Base-by-base conservation (phyloP, 2,329 filamentous ascomycete species). In the Chaetothyriales sp. region DNA sequence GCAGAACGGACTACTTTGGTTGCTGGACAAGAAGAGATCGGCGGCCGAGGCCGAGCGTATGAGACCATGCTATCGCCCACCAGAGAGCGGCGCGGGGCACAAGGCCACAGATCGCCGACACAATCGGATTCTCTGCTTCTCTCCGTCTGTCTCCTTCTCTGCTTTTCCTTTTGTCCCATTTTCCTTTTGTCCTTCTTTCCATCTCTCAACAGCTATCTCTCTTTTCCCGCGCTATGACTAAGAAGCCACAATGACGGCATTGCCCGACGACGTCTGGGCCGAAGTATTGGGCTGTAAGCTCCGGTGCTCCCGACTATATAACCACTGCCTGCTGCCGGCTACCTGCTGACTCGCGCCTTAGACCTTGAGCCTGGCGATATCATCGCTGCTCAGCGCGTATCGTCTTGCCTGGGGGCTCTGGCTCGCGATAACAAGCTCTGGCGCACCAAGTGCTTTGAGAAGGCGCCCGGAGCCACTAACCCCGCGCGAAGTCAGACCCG, bases 351-450 rank as follows among this genome's bases (percentile, higher is more conserved):
- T 60, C 56, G 63, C 60, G 52, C 51, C 50, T 51, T 51, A 40
- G 53, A 58, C 44, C 48, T 58, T 53, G 53, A 61, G 48, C 75
- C 81, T 15, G 62, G 65, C 44, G 78, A 88, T 57, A 75, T 89
- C 54, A 78, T 83, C 52, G 74, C 68, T 51, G 70, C 90, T 33
- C 86, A 89, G 67, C 74, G 77, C 18, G 79, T 87, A 10, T 90
- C 81, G 22, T 79, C 74, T 56, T 75, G 73, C 45, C 78, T 90
- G 53, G 75, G 82, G 25, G 67, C 71, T 28, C 72, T 92, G 44
- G 83, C 80, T 43, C 81, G 87, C 52, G 87, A 94, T 64, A 78
- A 85, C 60, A 77, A 74, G 43, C 71, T 90, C 37, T 95, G 89
- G 89, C 83, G 84, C 56, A 69, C 75, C 2, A 75, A 82, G 63